A percentile compares a stretch with the other conserved stretches of the same genome.
phyloP scores from a whole-genome alignment of 169 alveolate genomes.

The Ichthyophthirius multifiliis region DNA sequence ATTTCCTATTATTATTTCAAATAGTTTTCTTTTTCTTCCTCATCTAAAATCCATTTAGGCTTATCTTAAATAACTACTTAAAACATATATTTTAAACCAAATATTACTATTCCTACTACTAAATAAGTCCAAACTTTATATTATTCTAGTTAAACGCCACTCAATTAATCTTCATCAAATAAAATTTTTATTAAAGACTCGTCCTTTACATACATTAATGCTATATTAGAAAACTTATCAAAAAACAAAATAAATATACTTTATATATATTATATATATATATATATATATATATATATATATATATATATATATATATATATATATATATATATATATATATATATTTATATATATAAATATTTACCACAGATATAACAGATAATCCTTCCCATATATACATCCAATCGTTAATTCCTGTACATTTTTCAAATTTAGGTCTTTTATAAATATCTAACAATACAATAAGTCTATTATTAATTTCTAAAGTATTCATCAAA shows the following conservation, averaged over 20 bases:
- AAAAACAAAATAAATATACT: not conserved
- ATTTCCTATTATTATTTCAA: not conserved
- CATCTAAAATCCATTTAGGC: conserved; percentile 33
- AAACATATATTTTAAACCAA: conserved; percentile 5
- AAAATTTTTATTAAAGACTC: not conserved
- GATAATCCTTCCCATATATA: conserved; percentile 33
- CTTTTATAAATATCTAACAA: conserved; percentile 22
- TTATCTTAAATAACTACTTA: conserved; percentile 28
- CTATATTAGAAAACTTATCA: conserved; percentile 21
- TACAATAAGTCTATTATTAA: conserved; percentile 22
- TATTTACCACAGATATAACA: conserved; percentile 16
- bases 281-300: no score
- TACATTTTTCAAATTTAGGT: conserved; percentile 14
- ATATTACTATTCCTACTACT: not conserved
- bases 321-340: not conserved
- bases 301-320: no score
- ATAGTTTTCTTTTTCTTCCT: conserved; percentile 18
- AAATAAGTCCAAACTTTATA: conserved; percentile 17
- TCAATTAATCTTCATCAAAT: not conserved
- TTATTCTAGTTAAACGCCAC: not conserved
- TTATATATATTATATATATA: no score
- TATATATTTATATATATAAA: not conserved
- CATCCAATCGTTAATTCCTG: conserved; percentile 43
- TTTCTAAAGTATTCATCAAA: conserved; percentile 25
- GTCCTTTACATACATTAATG: conserved; percentile 9